phyloP scores from a whole-genome alignment of 371 early-diverging fungal species.

The Mortierella polycephala region DNA sequence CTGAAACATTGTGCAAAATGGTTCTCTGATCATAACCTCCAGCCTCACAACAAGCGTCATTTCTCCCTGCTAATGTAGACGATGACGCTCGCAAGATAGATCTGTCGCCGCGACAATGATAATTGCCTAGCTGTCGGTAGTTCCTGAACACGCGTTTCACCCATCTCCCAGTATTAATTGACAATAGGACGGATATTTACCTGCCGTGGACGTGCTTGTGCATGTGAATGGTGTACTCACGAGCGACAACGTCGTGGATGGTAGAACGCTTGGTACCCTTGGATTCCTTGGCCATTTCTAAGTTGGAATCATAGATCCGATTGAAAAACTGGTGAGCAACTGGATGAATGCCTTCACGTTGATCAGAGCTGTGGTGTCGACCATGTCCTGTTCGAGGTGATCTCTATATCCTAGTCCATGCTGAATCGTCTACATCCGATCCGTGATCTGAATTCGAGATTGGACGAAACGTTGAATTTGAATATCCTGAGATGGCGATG shows the following conservation, averaged over 20 bases:
- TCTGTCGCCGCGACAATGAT: not conserved
- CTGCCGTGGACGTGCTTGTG: conserved; percentile 89
- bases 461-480: too few relatives aligned
- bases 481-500: too few relatives aligned
- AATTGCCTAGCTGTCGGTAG: not conserved
- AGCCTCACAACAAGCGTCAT: too few relatives aligned
- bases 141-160: not conserved
- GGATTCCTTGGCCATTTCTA: conserved; percentile 67
- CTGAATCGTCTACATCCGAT: too few relatives aligned
- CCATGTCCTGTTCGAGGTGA: too few relatives aligned
- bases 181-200: conserved; percentile 47
- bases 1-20: too few relatives aligned
- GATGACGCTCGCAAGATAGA: too few relatives aligned
- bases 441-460: too few relatives aligned
- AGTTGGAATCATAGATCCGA: not conserved
- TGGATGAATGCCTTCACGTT: not conserved
- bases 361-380: not conserved
- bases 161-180: not conserved
- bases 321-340: not conserved
- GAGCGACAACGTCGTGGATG: conserved; percentile 81
- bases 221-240: conserved; percentile 96
- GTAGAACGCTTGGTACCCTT: conserved; percentile 72
- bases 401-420: too few relatives aligned
- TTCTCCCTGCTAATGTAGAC: too few relatives aligned
- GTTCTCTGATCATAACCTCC: too few relatives aligned